Evolutionary conservation across 2,329 filamentous ascomycete genomes (phyloP).

Genomic region (Paecilomyces variotii): DNA sequence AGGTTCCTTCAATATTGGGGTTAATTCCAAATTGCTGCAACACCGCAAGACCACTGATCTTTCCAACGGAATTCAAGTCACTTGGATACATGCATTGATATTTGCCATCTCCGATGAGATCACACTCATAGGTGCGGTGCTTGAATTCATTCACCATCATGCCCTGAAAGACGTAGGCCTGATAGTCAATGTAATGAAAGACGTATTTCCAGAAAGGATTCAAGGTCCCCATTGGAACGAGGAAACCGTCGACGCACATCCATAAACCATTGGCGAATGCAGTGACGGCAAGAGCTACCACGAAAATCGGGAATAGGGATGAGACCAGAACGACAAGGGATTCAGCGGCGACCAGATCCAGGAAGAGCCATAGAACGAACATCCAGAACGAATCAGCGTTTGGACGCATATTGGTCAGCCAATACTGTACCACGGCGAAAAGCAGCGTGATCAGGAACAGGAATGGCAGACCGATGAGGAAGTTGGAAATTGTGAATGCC

Average conservation of each 20-base stretch:
- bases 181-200: constrained; percentile 85
- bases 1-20: constrained; percentile 52
- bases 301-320: constrained; percentile 67
- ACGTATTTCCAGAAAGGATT: constrained; percentile 83
- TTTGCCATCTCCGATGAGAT: constrained; percentile 18
- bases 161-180: constrained; percentile 76
- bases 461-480: constrained; percentile 72
- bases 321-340: constrained; percentile 71
- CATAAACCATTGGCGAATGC: constrained; percentile 84
- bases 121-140: constrained; percentile 56
- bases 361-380: constrained; percentile 77
- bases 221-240: constrained; percentile 62
- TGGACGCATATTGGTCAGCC: constrained; percentile 67
- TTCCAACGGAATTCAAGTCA: constrained; percentile 54
- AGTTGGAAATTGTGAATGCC: constrained; percentile 68
- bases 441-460: constrained; percentile 69
- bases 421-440: constrained; percentile 71
- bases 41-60: constrained; percentile 64
- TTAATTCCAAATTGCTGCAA: constrained; percentile 54
- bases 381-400: constrained; percentile 60
- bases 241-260: constrained; percentile 80
- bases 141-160: constrained; percentile 91
- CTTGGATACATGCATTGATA: constrained; percentile 67
- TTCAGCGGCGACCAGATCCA: constrained; percentile 75
- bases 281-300: constrained; percentile 67